Evolutionary conservation across 257 asterid species (phyloP).

Genomic region (Solanum dulcamara): DNA sequence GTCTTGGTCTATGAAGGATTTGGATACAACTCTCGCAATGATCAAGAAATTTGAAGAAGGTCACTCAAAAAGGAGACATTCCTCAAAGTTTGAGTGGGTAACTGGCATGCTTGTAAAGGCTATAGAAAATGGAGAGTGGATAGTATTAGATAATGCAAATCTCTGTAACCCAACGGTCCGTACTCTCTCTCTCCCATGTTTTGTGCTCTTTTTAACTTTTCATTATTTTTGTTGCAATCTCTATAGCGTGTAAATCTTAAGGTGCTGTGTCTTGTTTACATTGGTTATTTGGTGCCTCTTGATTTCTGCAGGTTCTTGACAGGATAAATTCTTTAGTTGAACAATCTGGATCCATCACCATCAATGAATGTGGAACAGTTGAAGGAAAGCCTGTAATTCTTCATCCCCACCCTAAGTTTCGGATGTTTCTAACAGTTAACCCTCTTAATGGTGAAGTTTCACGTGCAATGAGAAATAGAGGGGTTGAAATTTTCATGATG

Average conservation of each 20-base stretch:
- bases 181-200: neutral
- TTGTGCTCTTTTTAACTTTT: neutral
- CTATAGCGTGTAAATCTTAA: neutral
- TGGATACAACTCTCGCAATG: constrained; percentile 34
- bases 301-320: constrained; percentile 73
- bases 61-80: constrained; percentile 21
- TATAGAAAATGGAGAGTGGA: constrained; percentile 97
- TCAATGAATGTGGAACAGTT: constrained; percentile 88
- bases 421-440: constrained; percentile 90
- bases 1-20: constrained; percentile 60
- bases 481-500: constrained; percentile 83
- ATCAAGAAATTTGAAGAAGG: constrained; percentile 42
- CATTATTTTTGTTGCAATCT: neutral
- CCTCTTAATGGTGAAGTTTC: constrained; percentile 93
- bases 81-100: constrained; percentile 93
- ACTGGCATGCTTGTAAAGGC: constrained; percentile 85
- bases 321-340: constrained; percentile 96
- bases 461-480: constrained; percentile 98
- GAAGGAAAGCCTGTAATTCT: constrained; percentile 79
- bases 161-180: constrained; percentile 98
- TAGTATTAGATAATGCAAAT: constrained; percentile 91
- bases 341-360: constrained; percentile 89
- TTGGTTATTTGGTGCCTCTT: neutral
- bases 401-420: constrained; percentile 81
- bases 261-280: neutral